These are phyloP conservation scores for Leptographium flavum DNA, from an alignment of 2,329 filamentous ascomycete genomes.

Conservation along the genomic window DNA sequence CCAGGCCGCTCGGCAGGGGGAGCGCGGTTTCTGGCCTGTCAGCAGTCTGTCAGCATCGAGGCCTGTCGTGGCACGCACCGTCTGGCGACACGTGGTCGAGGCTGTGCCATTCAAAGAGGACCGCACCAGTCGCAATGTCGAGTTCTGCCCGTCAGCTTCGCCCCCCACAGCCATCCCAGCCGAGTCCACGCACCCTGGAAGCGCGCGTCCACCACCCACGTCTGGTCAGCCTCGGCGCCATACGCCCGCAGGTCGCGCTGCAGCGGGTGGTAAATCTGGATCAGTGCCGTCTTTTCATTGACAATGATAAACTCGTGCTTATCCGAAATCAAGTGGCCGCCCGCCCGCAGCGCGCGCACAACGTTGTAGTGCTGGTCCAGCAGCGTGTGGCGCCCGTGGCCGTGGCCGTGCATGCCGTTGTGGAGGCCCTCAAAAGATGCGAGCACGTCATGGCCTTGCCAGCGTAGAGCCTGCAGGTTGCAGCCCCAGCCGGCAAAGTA, in stretches of 20 bases:
- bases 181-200: constrained; percentile 23
- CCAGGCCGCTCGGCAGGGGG: constrained; percentile 25
- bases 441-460: constrained; percentile 36
- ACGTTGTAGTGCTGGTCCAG: constrained; percentile 40
- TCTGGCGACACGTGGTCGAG: constrained; percentile 39
- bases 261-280: constrained; percentile 38
- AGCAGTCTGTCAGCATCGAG: no score
- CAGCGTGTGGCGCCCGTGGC: constrained; percentile 38
- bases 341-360: constrained; percentile 34
- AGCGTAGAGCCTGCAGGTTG: constrained; percentile 37
- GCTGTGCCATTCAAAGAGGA: constrained; percentile 45
- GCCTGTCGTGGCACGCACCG: no score
- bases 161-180: no score
- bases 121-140: constrained; percentile 36
- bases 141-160: no score
- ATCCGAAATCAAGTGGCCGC: constrained; percentile 31
- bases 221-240: constrained; percentile 31
- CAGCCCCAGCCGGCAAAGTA: constrained; percentile 36
- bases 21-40: constrained; percentile 2
- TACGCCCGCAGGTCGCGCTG: constrained; percentile 28
- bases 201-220: constrained; percentile 40
- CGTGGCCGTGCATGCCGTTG: constrained; percentile 35
- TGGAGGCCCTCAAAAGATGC: constrained; percentile 39
- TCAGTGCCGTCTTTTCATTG: constrained; percentile 35
- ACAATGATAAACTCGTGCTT: constrained; percentile 42